Evolutionary conservation across 1,284 basidiomycete genomes (phyloP), one percentile per base, ranked within the genome.

Genomic region (Acaromyces ingoldii): DNA sequence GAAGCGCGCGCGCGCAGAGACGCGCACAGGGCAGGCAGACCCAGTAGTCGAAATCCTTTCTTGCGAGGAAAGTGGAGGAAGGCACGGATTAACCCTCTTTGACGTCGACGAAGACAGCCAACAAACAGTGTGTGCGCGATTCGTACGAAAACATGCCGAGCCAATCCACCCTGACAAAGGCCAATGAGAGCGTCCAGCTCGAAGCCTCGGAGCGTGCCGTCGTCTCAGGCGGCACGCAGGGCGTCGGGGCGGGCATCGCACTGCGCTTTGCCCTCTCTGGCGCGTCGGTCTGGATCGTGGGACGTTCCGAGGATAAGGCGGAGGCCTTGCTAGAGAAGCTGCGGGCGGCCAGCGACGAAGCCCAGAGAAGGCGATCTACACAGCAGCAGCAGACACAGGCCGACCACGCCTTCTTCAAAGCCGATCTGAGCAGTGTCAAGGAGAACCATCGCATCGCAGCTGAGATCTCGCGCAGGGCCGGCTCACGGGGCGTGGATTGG

Each of bases 251-350:
- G 13, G 43, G 67, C 7, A 62, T 70, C n/a, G 66, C 67, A 0
- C 56, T 68, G 2, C 63, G 67, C 0, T 70, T 68, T 38, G 67
- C 67, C 1, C 58, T 64, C 11, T 70, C 74, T 0, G 76, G 75
- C 19, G 70, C 74, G 0, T 60, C 60, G 6, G 71, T 78, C n/a
- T 75, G 64, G 62, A 56, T 78, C 49, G 58, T 77, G n/a, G 77
- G 77, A 2, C 55, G 77, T 5, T 74, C 66, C 54, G 61, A 70
- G 31, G 44, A 56, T 10, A 57, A 60, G 17, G 76, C 69, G 0
- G 26, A 60, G 2, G 49, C 66, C 13, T 68, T 77, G 3, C 55
- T 77, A 10, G 59, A 69, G 10, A 49, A 63, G 48, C 58, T 75
- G 7, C 56, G 53, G 15, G 25, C 53, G n/a, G 65, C 61, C 2